A percentile compares a stretch with the other conserved stretches of the same genome.
Evolutionary conservation across 2,329 filamentous ascomycete species (phyloP).

Genomic region (Clarireedia sp.): DNA sequence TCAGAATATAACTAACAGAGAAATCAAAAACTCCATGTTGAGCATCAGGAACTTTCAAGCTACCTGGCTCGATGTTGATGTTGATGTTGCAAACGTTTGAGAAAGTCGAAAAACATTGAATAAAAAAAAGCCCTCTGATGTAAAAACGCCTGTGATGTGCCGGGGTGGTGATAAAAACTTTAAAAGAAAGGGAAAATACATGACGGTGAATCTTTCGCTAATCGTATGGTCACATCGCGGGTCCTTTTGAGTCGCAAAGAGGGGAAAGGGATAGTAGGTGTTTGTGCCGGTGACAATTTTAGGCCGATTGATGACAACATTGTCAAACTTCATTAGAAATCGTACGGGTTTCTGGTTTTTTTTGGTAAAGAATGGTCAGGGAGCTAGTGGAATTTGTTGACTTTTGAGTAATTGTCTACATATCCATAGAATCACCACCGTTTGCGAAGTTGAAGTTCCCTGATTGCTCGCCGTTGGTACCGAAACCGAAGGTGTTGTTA

Average conservation of each 20-base stretch:
- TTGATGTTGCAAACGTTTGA: slow-evolving; percentile 18
- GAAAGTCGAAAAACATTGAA: slow-evolving; percentile 3
- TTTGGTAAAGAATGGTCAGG: slow-evolving; percentile 11
- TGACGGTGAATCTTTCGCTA: slow-evolving; percentile 33
- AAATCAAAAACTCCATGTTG: slow-evolving; percentile 2
- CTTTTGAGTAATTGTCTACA: slow-evolving; percentile 40
- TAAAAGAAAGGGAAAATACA: slow-evolving; percentile 29
- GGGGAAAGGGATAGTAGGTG: slow-evolving; percentile 9
- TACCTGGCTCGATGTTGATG: slow-evolving; percentile 16
- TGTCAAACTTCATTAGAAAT: slow-evolving; percentile 24
- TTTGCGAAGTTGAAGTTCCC: slow-evolving; percentile 93
- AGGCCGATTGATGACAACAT: slow-evolving; percentile 8
- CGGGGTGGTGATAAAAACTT: slow-evolving; percentile 19
- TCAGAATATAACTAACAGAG: slow-evolving; percentile 11
- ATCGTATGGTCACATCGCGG: slow-evolving; percentile 28
- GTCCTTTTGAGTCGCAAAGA: slow-evolving; percentile 11
- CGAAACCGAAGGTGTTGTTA: slow-evolving; percentile 74
- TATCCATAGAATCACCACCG: slow-evolving; percentile 66
- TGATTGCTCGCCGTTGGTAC: slow-evolving; percentile 62
- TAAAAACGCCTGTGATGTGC: slow-evolving; percentile 28
- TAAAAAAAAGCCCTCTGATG: slow-evolving; percentile 1
- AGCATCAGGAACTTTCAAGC: slow-evolving; percentile 30
- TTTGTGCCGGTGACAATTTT: slow-evolving; percentile 4
- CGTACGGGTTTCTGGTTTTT: slow-evolving; percentile 13
- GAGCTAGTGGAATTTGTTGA: slow-evolving; percentile 14